Percentiles rank a stretch among this genome's conserved stretches.
These are phyloP conservation scores for Puccinia novopanici DNA, from an alignment of 1,284 basidiomycete genomes.

Conservation along the genomic window DNA sequence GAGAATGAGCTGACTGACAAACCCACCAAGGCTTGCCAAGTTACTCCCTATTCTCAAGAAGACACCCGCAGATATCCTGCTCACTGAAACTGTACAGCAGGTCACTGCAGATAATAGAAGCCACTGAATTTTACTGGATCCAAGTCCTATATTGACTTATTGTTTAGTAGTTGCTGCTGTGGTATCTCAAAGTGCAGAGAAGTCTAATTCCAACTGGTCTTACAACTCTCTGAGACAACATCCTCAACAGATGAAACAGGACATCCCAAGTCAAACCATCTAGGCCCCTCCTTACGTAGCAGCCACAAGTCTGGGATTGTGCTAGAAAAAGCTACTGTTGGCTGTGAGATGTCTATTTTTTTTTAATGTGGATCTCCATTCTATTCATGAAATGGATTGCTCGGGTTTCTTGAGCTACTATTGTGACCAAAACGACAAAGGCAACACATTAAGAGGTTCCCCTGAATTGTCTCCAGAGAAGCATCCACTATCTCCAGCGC, in stretches of 20 bases:
- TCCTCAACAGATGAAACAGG: background rate
- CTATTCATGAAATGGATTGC: too few species aligned
- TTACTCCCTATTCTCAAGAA: slow-evolving; percentile 47
- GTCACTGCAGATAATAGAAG: slow-evolving; percentile 35
- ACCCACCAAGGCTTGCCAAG: background rate
- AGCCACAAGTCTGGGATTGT: background rate
- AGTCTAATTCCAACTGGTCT: background rate
- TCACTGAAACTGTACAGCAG: slow-evolving; percentile 41
- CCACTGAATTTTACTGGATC: slow-evolving; percentile 28
- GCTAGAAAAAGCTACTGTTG: too few species aligned
- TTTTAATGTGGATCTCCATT: too few species aligned
- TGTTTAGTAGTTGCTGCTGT: slow-evolving; percentile 1
- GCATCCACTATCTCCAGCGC: too few species aligned
- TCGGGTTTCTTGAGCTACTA: too few species aligned
- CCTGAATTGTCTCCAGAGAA: too few species aligned
- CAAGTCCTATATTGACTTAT: background rate
- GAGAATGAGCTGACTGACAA: background rate
- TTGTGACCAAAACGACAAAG: too few species aligned
- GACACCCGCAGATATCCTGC: slow-evolving; percentile 12
- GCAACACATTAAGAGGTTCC: too few species aligned
- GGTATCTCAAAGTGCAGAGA: slow-evolving; percentile 2
- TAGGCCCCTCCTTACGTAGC: background rate
- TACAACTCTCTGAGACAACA: background rate
- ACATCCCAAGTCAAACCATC: background rate
- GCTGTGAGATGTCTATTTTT: too few species aligned